Conservation (phyloP, 1,139 yeast species). For the Suhomyces maxii region DNA sequence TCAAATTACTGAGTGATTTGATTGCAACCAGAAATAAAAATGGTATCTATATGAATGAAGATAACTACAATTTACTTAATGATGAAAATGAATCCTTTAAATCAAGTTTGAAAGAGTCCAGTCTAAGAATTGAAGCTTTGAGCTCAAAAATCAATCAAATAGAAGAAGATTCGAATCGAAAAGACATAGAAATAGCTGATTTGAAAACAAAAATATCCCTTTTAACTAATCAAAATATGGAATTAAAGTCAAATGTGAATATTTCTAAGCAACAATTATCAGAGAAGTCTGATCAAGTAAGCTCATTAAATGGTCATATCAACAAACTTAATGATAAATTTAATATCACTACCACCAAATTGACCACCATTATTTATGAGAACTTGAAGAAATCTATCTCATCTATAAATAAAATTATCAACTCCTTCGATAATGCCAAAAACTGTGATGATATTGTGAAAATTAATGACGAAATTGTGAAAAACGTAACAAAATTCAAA, state of each 20-base stretch:
- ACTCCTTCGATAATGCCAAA: conserved; percentile 6
- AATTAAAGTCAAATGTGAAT: neutral
- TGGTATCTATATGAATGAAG: conserved; percentile 62
- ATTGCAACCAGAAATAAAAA: conserved; percentile 58
- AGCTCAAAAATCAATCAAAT: conserved; percentile 1
- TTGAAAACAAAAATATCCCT: neutral
- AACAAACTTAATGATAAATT: conserved; percentile 14
- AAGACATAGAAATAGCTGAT: conserved; percentile 2
- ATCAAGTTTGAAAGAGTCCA: conserved; percentile 24
- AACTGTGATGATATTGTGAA: conserved; percentile 8
- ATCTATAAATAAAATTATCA: conserved; percentile 9
- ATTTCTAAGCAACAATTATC: conserved; percentile 1
- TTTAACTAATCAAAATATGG: neutral
- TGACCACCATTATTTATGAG: conserved; percentile 15
- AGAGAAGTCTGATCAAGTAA: conserved; percentile 11
- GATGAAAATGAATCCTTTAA: conserved; percentile 31
- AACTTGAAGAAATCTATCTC: conserved; percentile 14
- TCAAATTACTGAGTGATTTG: conserved; percentile 57
- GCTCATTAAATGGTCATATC: conserved; percentile 11
- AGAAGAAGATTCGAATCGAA: conserved; percentile 1
- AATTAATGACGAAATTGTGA: conserved; percentile 7
- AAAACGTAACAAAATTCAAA: conserved; percentile 9
- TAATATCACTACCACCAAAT: conserved; percentile 14
- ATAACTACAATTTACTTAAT: conserved; percentile 52
- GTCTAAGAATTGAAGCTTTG: conserved; percentile 6